A percentile compares a stretch with the other conserved stretches of the same genome.
These are phyloP conservation scores for Metrosideros polymorpha DNA, from an alignment of 441 rosid genomes.

Conservation along the genomic window DNA sequence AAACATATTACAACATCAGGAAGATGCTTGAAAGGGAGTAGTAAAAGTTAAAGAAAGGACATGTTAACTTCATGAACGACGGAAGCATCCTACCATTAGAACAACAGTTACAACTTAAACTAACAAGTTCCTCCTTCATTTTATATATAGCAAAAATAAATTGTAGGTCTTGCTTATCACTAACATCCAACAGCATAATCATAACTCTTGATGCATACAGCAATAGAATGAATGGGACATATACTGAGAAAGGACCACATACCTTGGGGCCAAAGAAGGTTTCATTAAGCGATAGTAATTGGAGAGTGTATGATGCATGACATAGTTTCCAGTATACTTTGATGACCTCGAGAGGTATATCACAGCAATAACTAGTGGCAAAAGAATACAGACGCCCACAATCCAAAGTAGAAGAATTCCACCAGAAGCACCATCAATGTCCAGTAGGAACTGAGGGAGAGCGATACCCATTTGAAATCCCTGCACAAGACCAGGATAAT, in stretches of 20 bases:
- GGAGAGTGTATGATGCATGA: conserved; percentile 93
- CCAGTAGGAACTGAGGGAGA: conserved; percentile 85
- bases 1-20: background rate
- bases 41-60: background rate
- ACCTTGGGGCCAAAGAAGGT: conserved; percentile 99
- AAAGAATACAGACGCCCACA: conserved; percentile 93
- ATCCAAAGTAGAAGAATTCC: conserved; percentile 97
- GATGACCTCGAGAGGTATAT: conserved; percentile 93
- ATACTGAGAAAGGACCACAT: conserved; percentile 1
- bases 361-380: conserved; percentile 94
- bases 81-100: background rate
- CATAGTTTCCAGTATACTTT: conserved; percentile 95
- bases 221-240: background rate
- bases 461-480: conserved; percentile 99
- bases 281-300: conserved; percentile 90
- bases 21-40: background rate
- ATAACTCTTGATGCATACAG: background rate
- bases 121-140: background rate
- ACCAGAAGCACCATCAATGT: conserved; percentile 94
- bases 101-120: background rate
- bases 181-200: background rate
- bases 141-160: background rate
- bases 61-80: background rate
- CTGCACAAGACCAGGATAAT: conserved; percentile 27
- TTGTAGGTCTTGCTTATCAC: background rate